phyloP scores from a whole-genome alignment of 2,329 filamentous ascomycete species.

The Botrytis byssoidea region DNA sequence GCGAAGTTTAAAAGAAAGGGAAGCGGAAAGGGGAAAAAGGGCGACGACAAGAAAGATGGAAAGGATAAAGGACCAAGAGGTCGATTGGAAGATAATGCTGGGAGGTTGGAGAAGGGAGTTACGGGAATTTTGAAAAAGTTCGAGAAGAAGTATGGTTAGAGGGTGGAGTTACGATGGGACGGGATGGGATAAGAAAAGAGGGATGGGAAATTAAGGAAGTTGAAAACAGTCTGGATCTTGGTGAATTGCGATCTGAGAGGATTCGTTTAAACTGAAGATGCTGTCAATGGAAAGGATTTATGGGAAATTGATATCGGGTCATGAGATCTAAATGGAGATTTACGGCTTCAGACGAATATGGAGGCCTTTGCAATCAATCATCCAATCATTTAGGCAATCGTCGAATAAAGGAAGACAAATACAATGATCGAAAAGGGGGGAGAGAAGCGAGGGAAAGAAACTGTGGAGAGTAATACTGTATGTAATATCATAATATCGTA shows the following conservation, averaged over 20 bases:
- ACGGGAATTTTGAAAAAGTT: slow-evolving; percentile 73
- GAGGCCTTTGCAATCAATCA: neutral
- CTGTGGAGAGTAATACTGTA: neutral
- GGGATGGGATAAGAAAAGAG: neutral
- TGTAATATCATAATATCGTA: neutral
- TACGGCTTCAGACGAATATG: neutral
- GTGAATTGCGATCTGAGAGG: neutral
- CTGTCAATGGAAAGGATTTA: no score
- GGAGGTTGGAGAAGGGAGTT: slow-evolving; percentile 67
- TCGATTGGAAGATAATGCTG: slow-evolving; percentile 64
- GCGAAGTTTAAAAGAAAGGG: slow-evolving; percentile 43
- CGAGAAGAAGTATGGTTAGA: slow-evolving; percentile 59
- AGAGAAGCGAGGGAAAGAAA: neutral
- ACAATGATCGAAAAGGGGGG: no score
- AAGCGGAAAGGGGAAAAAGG: neutral
- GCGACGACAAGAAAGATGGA: neutral
- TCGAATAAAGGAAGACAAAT: neutral
- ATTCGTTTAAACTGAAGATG: no score
- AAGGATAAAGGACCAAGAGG: slow-evolving; percentile 48
- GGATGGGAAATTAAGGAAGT: neutral
- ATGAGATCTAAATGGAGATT: neutral
- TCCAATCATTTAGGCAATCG: neutral
- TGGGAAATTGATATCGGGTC: neutral
- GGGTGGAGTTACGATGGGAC: neutral
- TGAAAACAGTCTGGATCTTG: neutral